Evolutionary conservation across 1,139 yeast genomes (phyloP), one percentile per base, ranked within the genome.

Genomic region (Chernovozyma aurita): DNA sequence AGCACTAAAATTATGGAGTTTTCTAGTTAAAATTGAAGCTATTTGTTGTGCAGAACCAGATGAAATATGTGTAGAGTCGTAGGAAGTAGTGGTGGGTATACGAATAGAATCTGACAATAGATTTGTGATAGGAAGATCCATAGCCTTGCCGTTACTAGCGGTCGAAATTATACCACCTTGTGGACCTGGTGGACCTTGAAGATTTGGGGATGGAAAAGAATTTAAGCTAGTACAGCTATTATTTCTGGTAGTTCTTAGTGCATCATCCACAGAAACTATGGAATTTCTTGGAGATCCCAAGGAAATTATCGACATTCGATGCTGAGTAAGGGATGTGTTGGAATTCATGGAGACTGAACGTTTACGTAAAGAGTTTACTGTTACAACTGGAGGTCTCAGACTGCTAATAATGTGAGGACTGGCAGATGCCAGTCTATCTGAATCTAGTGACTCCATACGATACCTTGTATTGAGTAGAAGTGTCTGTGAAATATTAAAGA

Each of bases 191-290:
- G 22, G 8, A n/a, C n/a, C n/a, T n/a, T n/a, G n/a, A n/a, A n/a
- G 15, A 17, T 9, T 21, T 4, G 37, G 35, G 5, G 37, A 34
- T n/a, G 26, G 5, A 3, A 30, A 11, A 3, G 37, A 34, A 14
- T 14, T 31, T 14, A 65, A 48, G 41, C 69, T 62, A 18, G 59
- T 48, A 30, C 49, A 47, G 40, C 69, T 60, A 41, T 63, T 63
- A 40, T 61, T 65, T 30, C 71, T 45, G 1, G 66, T 57, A 57
- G 52, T 27, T 50, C 42, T 35, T 49, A 43, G 36, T 48, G 48
- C 35, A 15, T 68, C 73, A 38, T 68, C 74, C 2, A 62, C 50
- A 9, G 70, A 63, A 4, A 65, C 66, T 12, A 69, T 67, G 31
- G 71, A 65, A 43, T 68, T 68, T 32, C 73, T 51, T 2, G 73